Base-by-base conservation (phyloP, 768 basidiomycete species). In the Tricholoma saponaceum region DNA sequence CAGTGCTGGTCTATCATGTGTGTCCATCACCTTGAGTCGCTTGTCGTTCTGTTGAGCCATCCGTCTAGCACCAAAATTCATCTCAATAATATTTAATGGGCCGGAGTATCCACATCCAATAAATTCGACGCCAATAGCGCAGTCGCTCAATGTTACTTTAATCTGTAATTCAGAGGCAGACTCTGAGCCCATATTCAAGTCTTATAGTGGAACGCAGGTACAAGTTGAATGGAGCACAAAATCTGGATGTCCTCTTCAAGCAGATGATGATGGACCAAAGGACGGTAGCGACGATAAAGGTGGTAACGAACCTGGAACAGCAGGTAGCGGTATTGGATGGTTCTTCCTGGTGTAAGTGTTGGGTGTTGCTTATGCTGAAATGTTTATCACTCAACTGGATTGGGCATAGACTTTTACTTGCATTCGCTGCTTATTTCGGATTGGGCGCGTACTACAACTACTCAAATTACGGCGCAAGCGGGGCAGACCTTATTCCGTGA, bases 401-500 rank as follows among this genome's bases (percentile, higher is more conserved):
- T 39, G 12, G 32, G 14, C 46, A 25, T 62, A 90, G 86, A n/a
- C 62, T 88, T 28, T 56, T 92, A 12, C 68, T 94, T 20, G 84
- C 83, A 2, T 78, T 93, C 58, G 66, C 77, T 4, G 79, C 82
- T 2, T 95, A 95, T 72, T 85, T 95, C 62, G 80, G 67, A 1
- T 69, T 93, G 23, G 93, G 93, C 18, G 87, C 88, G 8, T 95
- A 93, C 70, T 87, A 91, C 73, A 94, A 95, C 65, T 93, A 92
- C 65, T 83, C 88, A 5, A 90, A 84, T 18, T 95, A 95, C 67
- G 92, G 92, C 18, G 89, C 92, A 8, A 80, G 84, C 23, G 93
- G 93, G 13, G 74, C 77, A 69, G 92, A 95, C 70, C 78, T 94
- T 54, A 85, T 94, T 69, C 92, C 91, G 90, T 92, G 69, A 69